Conservation (phyloP, 148 eudicot species). For the Silene conica region DNA sequence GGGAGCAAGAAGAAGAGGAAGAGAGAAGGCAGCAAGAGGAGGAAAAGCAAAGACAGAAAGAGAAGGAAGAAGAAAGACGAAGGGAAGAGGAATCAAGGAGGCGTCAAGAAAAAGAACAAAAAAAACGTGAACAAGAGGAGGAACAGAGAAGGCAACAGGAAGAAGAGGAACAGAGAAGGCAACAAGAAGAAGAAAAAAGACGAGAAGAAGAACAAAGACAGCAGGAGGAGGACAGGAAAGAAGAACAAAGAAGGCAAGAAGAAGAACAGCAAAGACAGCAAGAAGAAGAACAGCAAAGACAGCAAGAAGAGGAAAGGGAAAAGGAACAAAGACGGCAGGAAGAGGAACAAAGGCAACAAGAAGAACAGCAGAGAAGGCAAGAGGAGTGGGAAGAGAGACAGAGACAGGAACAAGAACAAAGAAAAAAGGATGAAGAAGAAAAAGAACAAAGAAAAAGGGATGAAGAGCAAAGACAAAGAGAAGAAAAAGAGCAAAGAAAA, state of each 20-base stretch:
- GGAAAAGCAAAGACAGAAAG: conserved; percentile 5
- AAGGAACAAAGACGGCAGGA: not conserved
- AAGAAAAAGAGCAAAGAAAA: not conserved
- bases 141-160: not conserved
- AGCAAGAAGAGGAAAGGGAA: not conserved
- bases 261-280: not conserved
- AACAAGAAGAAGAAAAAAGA: conserved; percentile 8
- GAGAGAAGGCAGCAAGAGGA: conserved; percentile 6
- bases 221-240: not conserved
- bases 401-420: conserved; percentile 4
- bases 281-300: not conserved
- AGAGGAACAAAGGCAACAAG: conserved; percentile 6
- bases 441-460: no score
- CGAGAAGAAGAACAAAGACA: not conserved
- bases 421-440: conserved; percentile 6
- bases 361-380: not conserved
- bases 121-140: conserved; percentile 7
- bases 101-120: not conserved
- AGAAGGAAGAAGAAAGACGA: conserved; percentile 10
- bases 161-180: conserved; percentile 11
- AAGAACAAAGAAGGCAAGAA: not conserved
- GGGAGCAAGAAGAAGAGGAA: not conserved
- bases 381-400: conserved; percentile 1
- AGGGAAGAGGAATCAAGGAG: conserved; percentile 7
- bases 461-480: no score